Evolutionary conservation across 2,329 filamentous ascomycete genomes (phyloP), one percentile per base, ranked within the genome.

Genomic region (Podosphaera fusca): DNA sequence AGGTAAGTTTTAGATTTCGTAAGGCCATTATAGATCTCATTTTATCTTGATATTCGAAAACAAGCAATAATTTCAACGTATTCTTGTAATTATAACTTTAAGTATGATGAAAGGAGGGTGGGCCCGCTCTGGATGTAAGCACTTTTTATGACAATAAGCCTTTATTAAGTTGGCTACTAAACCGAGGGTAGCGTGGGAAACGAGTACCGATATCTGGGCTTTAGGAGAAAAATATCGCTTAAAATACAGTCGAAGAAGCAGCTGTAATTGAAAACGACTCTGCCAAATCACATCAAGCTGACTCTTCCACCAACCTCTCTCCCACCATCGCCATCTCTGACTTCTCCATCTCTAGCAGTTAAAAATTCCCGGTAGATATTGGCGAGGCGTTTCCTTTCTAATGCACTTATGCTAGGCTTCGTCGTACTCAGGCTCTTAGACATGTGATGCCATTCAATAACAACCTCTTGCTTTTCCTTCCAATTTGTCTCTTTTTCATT

Each of bases 331-430:
- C 92, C 92, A 69, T 85, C 90, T 59, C 82, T 87, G 87, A 98
- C 88, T 73, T 96, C 89, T 6, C 92, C 92, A 69, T 89, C 95
- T 63, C 92, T 77, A 0, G 88, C 89, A 3, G 87, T 85, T 0
- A 95, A 82, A 73, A 98, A 98, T 71, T 98, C 92, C 14, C 77
- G 75, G 67, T 98, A 98, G 60, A 98, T 95, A 46, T 78, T 79
- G 64, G 79, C 76, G 62, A 98, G 70, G 59, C 90, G 74, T 60
- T 72, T 75, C 64, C 81, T 78, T 71, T 98, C 92, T 59, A 87
- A 78, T 2, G 74, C 73, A 66, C 84, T 87, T 63, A 96, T 94
- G 68, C 86, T 94, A 30, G 86, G 79, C 61, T 89, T 75, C 3
- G 90, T 95, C 54, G 73, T 82, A 30, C 78, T 77, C 58, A 98